Conservation (phyloP, 2,329 filamentous ascomycete genomes). For the Didymosphaeria variabile region DNA sequence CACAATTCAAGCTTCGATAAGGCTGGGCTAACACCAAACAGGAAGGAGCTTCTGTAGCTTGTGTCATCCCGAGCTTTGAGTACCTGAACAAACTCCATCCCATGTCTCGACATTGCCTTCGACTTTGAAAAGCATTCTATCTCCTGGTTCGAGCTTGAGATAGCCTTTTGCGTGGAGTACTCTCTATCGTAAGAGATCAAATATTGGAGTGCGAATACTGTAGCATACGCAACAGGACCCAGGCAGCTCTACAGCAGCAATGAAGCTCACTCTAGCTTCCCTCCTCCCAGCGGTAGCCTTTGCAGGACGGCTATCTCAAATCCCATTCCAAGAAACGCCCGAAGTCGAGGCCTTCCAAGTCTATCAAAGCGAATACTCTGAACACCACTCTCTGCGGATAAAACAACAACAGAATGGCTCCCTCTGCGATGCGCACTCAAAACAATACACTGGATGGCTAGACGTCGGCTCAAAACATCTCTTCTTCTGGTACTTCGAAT, state of each 20-base stretch:
- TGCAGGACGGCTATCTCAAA: slow-evolving; percentile 32
- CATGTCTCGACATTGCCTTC: not conserved
- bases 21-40: not conserved
- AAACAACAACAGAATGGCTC: slow-evolving; percentile 44
- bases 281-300: slow-evolving; percentile 21
- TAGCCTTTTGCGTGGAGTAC: not conserved
- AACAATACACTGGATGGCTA: slow-evolving; percentile 49
- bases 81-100: not conserved
- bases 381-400: slow-evolving; percentile 46
- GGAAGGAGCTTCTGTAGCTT: slow-evolving; percentile 10
- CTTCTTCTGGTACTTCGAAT: slow-evolving; percentile 59
- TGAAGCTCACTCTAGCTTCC: slow-evolving; percentile 27
- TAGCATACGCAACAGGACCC: not conserved
- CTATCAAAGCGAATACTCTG: slow-evolving; percentile 43
- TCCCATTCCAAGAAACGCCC: slow-evolving; percentile 40
- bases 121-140: not conserved
- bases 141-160: not conserved
- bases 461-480: slow-evolving; percentile 54
- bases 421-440: slow-evolving; percentile 46
- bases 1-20: not conserved
- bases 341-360: slow-evolving; percentile 40
- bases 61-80: slow-evolving; percentile 1
- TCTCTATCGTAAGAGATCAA: not conserved
- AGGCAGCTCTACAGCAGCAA: slow-evolving; percentile 10
- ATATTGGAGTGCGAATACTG: not conserved